Conservation (phyloP, 2,329 filamentous ascomycete species). For the Ophidiomyces ophidiicola region DNA sequence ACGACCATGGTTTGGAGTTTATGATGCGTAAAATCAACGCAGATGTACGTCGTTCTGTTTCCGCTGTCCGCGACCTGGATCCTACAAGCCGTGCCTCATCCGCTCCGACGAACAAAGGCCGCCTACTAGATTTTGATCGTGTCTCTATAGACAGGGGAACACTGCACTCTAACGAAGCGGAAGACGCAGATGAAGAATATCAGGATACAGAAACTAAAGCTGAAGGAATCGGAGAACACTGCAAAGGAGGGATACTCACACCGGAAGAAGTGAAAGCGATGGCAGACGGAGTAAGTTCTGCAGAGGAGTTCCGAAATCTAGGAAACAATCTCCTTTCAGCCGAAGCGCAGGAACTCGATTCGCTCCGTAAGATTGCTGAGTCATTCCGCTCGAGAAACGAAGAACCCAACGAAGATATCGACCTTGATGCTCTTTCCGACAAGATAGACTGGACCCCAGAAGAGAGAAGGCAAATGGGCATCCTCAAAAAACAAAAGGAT, state of each 20-base stretch:
- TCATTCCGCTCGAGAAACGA: conserved; percentile 1
- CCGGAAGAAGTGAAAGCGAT: conserved; percentile 33
- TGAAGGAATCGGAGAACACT: conserved; percentile 17
- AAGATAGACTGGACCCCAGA: conserved; percentile 14
- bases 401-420: neutral
- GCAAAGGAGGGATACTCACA: conserved; percentile 33
- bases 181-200: conserved; percentile 18
- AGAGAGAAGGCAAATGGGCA: conserved; percentile 15
- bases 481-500: conserved; percentile 13
- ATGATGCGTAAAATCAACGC: conserved; percentile 26
- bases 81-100: conserved; percentile 4
- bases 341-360: conserved; percentile 18
- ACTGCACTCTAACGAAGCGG: conserved; percentile 19
- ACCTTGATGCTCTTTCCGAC: conserved; percentile 12
- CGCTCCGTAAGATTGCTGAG: conserved; percentile 1
- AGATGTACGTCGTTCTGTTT: neutral
- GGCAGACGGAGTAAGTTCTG: conserved; percentile 27
- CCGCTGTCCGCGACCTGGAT: conserved; percentile 13
- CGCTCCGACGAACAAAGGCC: conserved; percentile 13
- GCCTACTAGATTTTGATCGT: conserved; percentile 12
- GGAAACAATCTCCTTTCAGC: conserved; percentile 29
- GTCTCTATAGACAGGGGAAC: conserved; percentile 8
- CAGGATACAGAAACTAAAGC: conserved; percentile 18
- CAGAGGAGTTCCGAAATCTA: conserved; percentile 32
- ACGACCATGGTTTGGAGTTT: conserved; percentile 38